Evolutionary conservation across 495 filamentous ascomycete genomes (phyloP).

Genomic region (Aspergillus olivimuriae): DNA sequence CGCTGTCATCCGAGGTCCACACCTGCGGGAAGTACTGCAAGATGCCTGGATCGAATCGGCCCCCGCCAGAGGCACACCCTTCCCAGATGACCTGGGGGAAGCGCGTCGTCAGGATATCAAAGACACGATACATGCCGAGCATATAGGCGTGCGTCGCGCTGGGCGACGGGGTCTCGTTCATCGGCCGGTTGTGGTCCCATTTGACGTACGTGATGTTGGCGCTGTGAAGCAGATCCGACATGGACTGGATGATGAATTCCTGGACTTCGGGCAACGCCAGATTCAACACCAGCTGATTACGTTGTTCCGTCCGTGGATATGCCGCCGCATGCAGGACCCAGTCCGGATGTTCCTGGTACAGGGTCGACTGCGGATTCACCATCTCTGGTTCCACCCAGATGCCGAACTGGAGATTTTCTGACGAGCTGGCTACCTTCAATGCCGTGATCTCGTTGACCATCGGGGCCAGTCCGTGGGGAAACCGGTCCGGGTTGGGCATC

Average conservation of each 20-base stretch:
- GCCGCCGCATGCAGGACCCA: slow-evolving; percentile 47
- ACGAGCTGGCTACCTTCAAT: slow-evolving; percentile 34
- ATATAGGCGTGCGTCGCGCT: slow-evolving; percentile 46
- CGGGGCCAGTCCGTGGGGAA: slow-evolving; percentile 43
- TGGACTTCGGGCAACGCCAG: slow-evolving; percentile 47
- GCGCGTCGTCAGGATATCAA: slow-evolving; percentile 43
- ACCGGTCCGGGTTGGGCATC: slow-evolving; percentile 44
- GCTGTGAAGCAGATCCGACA: slow-evolving; percentile 40
- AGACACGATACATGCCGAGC: slow-evolving; percentile 48
- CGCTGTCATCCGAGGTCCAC: slow-evolving; percentile 53
- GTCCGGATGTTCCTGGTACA: slow-evolving; percentile 48
- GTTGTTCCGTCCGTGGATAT: slow-evolving; percentile 43
- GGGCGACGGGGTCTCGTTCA: slow-evolving; percentile 45
- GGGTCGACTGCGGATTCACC: slow-evolving; percentile 48
- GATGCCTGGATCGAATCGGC: slow-evolving; percentile 48
- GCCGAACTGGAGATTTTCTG: slow-evolving; percentile 41
- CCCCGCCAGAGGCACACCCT: slow-evolving; percentile 51
- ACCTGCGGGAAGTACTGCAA: slow-evolving; percentile 52
- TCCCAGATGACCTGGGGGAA: slow-evolving; percentile 53
- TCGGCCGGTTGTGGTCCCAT: slow-evolving; percentile 53
- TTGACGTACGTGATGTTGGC: slow-evolving; percentile 49
- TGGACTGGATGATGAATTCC: slow-evolving; percentile 43
- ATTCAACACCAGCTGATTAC: slow-evolving; percentile 49
- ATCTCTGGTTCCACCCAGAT: slow-evolving; percentile 56
- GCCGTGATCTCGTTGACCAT: slow-evolving; percentile 38